A percentile compares a stretch with the other conserved stretches of the same genome.
These are phyloP conservation scores for Diaporthe sp. DNA, from an alignment of 2,329 filamentous ascomycete species.

Conservation along the genomic window DNA sequence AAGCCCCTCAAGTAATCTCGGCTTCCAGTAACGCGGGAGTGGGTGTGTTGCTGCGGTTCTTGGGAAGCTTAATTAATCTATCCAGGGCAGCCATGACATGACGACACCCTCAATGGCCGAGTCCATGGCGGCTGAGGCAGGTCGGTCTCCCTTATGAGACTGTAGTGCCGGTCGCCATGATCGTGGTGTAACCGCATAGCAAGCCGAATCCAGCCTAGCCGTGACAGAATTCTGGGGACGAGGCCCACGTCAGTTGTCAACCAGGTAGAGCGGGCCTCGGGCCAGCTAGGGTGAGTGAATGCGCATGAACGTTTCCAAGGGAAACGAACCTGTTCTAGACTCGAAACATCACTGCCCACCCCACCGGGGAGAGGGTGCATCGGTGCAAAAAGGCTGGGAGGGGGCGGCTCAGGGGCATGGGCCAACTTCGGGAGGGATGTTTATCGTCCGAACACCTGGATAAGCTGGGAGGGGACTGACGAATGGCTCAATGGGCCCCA, in stretches of 20 bases:
- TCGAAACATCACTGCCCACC: slow-evolving; percentile 17
- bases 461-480: background rate
- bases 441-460: slow-evolving; percentile 21
- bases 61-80: slow-evolving; percentile 13
- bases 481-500: background rate
- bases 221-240: background rate
- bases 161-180: slow-evolving; percentile 1
- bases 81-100: slow-evolving; percentile 3
- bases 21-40: background rate
- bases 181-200: slow-evolving; percentile 15
- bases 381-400: background rate
- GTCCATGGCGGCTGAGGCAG: background rate
- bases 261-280: background rate
- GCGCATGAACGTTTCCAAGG: slow-evolving; percentile 23
- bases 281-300: background rate
- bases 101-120: background rate
- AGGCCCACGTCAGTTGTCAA: background rate
- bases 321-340: slow-evolving; percentile 23
- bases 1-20: slow-evolving; percentile 16
- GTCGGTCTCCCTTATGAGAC: background rate
- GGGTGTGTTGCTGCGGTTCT: background rate
- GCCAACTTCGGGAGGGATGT: slow-evolving; percentile 2
- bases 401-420: slow-evolving; percentile 15
- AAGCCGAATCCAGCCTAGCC: slow-evolving; percentile 9
- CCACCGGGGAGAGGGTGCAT: background rate